A percentile compares a stretch with the other conserved stretches of the same genome.
These are phyloP conservation scores for Neospermospora avenae DNA, from an alignment of 2,329 filamentous ascomycete genomes.

Conservation along the genomic window DNA sequence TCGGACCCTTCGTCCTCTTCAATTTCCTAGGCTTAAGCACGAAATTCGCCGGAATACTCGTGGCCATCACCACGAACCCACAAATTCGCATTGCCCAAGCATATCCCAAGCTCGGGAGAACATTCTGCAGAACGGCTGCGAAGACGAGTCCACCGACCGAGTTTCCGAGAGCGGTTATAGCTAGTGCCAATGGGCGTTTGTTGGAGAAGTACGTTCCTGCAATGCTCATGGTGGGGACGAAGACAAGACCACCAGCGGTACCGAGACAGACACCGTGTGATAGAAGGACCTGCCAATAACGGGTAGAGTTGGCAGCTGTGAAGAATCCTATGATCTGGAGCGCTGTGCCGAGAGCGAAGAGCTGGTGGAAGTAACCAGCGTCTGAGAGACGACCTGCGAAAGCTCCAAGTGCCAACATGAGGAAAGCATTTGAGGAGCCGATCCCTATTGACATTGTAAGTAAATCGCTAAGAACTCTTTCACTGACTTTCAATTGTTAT, in stretches of 20 bases:
- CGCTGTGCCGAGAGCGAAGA: constrained; percentile 25
- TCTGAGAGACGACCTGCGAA: constrained; percentile 18
- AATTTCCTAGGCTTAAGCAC: constrained; percentile 40
- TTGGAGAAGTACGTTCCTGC: constrained; percentile 47
- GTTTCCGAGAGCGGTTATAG: constrained; percentile 48
- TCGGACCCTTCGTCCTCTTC: constrained; percentile 38
- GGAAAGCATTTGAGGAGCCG: constrained; percentile 40
- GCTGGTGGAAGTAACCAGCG: constrained; percentile 31
- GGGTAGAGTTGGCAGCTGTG: constrained; percentile 36
- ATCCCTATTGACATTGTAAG: constrained; percentile 29
- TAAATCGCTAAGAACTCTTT: not conserved
- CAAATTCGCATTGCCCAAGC: constrained; percentile 43
- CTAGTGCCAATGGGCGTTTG: constrained; percentile 36
- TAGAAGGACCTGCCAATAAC: constrained; percentile 46
- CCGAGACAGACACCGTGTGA: constrained; percentile 46
- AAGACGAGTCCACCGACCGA: constrained; percentile 62
- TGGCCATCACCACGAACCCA: constrained; percentile 43
- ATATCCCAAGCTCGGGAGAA: constrained; percentile 41
- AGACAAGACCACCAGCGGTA: constrained; percentile 43
- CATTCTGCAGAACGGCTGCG: constrained; percentile 48
- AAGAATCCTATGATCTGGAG: constrained; percentile 44
- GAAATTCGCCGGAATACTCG: constrained; percentile 34
- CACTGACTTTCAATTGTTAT: no score
- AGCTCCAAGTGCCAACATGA: constrained; percentile 40
- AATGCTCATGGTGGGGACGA: constrained; percentile 51